Base-by-base conservation (phyloP, 2,329 filamentous ascomycete species). In the Aspergillus caelatus region DNA sequence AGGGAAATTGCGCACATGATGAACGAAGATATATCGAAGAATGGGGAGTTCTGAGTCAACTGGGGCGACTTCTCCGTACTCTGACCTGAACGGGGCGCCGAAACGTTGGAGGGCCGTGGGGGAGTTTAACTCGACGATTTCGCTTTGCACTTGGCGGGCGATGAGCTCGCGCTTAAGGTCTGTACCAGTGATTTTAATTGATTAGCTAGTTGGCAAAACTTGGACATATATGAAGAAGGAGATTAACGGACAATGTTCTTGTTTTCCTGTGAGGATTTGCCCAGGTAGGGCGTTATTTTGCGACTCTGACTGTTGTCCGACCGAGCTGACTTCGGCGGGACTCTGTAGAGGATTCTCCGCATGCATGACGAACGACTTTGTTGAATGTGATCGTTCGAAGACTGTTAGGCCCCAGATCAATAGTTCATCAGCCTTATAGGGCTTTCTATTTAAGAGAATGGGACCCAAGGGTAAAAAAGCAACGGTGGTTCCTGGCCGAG, bases 81-180 rank as follows among this genome's bases (percentile, higher is more conserved):
- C 92, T 54, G 94, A 97, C 75, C 88, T 91, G 82, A 99, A 99
- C 0, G 95, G 95, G 8, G 95, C 94, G 64, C 95, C 95, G 77
- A 99, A 99, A 71, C 95, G 89, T 74, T 93, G 93, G 57, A 99
- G 86, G 58, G 95, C 95, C 2, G 95, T 99, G 8, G 95, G 93
- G 23, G 93, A 96, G 78, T 95, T 96, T 70, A 99, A 89, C 80
- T 98, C 95, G 67, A 85, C 86, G 75, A 99, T 96, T 80, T 99
- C 95, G 81, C 86, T 91, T 77, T 90, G 88, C 66, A 95, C 94
- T 82, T 99, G 94, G 74, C 92, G 88, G 58, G 91, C 90, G 67
- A 99, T 89, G 73, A 99, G 90, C 78, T 99, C 95, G 74, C 95
- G 89, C 82, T 99, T 99, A 70, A 99, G 89, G 76, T 99, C 93